These are phyloP conservation scores for Cryptosporidium tyzzeri DNA, from an alignment of 169 alveolate species.

Conservation along the genomic window DNA sequence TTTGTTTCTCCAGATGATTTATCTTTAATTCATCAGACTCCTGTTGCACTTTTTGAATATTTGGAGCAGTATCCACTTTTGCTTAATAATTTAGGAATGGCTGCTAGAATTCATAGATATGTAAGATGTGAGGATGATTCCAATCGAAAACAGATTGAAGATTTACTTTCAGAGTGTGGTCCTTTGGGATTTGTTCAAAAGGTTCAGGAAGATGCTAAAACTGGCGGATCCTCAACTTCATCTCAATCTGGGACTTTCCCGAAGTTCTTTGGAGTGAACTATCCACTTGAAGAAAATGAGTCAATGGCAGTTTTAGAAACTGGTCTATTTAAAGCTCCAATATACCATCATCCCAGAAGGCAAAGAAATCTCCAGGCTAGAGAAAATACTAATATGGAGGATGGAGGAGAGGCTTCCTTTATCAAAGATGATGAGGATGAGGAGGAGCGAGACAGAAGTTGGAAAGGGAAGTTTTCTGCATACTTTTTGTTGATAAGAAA, in stretches of 20 bases:
- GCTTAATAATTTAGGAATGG: conserved; percentile 86
- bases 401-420: conserved; percentile 31
- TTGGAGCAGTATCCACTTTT: conserved; percentile 87
- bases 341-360: conserved; percentile 78
- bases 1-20: conserved; percentile 82
- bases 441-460: conserved; percentile 76
- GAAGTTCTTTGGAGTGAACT: conserved; percentile 55
- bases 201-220: conserved; percentile 34
- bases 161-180: conserved; percentile 37
- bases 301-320: conserved; percentile 81
- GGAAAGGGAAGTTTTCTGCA: conserved; percentile 51
- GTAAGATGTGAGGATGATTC: conserved; percentile 75
- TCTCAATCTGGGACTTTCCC: neutral
- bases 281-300: conserved; percentile 75
- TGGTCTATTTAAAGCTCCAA: conserved; percentile 82
- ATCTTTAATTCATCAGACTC: conserved; percentile 84
- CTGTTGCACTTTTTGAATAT: conserved; percentile 86
- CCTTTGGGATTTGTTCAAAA: conserved; percentile 40
- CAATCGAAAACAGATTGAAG: conserved; percentile 17
- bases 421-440: conserved; percentile 43
- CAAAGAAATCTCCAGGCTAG: conserved; percentile 45
- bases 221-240: conserved; percentile 67
- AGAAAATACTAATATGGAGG: conserved; percentile 6
- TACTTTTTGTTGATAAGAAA: conserved; percentile 37
- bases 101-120: conserved; percentile 84